phyloP scores from a whole-genome alignment of 352 stramenopile genomes.

The Pelagophyceae sp. region DNA sequence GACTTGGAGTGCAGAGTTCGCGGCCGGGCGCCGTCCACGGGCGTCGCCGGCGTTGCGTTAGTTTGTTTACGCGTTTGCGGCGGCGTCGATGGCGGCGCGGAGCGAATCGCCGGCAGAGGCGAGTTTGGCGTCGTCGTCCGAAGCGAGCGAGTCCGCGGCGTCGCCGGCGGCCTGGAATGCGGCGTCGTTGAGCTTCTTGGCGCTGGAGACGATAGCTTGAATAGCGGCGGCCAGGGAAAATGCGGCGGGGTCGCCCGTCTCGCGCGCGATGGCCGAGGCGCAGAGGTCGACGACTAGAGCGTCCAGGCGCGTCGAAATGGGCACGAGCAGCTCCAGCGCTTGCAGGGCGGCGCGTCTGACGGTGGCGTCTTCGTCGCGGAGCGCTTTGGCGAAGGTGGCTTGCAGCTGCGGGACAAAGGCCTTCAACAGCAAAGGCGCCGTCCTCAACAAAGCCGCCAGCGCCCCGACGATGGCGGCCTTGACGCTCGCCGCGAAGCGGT shows the following conservation, averaged over 20 bases:
- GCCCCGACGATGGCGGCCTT: constrained; percentile 95
- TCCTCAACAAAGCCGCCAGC: constrained; percentile 87
- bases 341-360: constrained; percentile 77
- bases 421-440: constrained; percentile 89
- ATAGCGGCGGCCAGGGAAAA: not conserved
- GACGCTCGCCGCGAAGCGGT: constrained; percentile 91
- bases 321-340: constrained; percentile 82
- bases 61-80: not conserved
- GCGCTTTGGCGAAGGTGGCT: constrained; percentile 97
- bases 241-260: not conserved
- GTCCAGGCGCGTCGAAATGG: constrained; percentile 84
- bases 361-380: constrained; percentile 85
- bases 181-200: not conserved
- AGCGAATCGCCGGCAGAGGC: not conserved
- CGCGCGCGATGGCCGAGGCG: not conserved
- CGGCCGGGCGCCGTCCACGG: not conserved
- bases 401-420: constrained; percentile 99
- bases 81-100: not conserved
- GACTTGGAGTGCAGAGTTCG: not conserved
- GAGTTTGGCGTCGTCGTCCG: not conserved
- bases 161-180: not conserved
- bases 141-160: not conserved
- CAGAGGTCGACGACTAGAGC: constrained; percentile 86
- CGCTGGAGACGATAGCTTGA: not conserved
- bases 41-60: not conserved